phyloP scores from a whole-genome alignment of 2,329 filamentous ascomycete species.

The Sporothrix luriei region DNA sequence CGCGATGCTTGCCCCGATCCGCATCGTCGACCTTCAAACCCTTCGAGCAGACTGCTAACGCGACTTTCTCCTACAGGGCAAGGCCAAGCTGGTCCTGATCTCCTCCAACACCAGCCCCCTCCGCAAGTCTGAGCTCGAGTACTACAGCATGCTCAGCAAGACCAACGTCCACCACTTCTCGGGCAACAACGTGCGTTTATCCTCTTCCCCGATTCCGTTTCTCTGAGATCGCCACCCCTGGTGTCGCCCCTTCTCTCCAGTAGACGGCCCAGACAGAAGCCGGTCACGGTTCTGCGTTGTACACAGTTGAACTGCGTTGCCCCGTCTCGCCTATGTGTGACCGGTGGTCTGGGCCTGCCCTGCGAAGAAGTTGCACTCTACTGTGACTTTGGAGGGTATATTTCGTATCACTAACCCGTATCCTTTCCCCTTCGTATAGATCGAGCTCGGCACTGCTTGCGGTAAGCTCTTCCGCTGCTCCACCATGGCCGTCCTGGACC shows the following conservation, averaged over 20 bases:
- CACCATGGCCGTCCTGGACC: conserved; percentile 95
- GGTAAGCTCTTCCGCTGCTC: conserved; percentile 98
- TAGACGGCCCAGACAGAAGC: conserved; percentile 33
- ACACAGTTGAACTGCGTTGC: not conserved
- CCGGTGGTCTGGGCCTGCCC: conserved; percentile 59
- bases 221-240: conserved; percentile 19
- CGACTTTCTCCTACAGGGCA: conserved; percentile 56
- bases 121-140: conserved; percentile 96
- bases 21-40: not conserved
- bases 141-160: conserved; percentile 91
- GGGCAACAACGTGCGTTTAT: conserved; percentile 92
- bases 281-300: conserved; percentile 2
- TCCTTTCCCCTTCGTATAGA: conserved; percentile 59
- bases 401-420: conserved; percentile 59
- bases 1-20: not conserved
- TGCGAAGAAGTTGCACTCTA: conserved; percentile 79
- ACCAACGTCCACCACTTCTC: conserved; percentile 95
- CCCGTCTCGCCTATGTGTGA: conserved; percentile 8
- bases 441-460: conserved; percentile 96
- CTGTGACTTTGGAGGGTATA: conserved; percentile 82
- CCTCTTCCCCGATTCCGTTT: not conserved
- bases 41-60: conserved; percentile 23
- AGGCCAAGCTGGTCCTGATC: conserved; percentile 95
- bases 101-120: conserved; percentile 96
- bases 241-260: conserved; percentile 33